Conservation (phyloP, 2,329 filamentous ascomycete species). For the Knufia petricola region DNA sequence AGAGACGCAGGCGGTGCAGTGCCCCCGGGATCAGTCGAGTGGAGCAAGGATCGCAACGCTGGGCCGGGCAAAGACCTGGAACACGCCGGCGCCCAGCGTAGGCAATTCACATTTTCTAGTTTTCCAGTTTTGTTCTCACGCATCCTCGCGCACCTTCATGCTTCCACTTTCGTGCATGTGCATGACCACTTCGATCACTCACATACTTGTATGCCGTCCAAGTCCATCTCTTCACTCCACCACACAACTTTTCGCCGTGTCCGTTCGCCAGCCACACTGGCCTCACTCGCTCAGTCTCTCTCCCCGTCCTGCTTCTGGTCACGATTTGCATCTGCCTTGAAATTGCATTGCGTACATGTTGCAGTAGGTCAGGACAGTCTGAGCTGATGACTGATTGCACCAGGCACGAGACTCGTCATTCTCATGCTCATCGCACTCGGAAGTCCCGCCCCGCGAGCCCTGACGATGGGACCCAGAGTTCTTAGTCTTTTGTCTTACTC, state of each 20-base stretch:
- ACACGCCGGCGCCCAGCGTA: conserved; percentile 5
- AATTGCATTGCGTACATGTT: conserved; percentile 4
- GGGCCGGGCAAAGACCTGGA: conserved; percentile 9
- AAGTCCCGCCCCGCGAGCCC: conserved; percentile 13
- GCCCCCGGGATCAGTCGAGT: too few relatives aligned
- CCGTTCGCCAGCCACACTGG: conserved; percentile 10
- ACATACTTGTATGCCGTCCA: conserved; percentile 3
- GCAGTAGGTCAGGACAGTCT: conserved; percentile 6
- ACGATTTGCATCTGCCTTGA: conserved; percentile 9
- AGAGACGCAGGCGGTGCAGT: conserved; percentile 9
- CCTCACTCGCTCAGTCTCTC: not conserved
- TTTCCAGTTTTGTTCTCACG: conserved; percentile 3
- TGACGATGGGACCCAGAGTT: conserved; percentile 1
- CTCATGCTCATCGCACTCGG: conserved; percentile 12
- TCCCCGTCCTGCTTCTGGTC: conserved; percentile 3
- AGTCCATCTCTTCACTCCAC: conserved; percentile 5
- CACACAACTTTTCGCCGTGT: not conserved
- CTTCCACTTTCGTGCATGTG: conserved; percentile 10
- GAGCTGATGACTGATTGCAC: conserved; percentile 8
- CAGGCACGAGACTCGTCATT: conserved; percentile 1
- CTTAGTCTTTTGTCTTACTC: conserved; percentile 17
- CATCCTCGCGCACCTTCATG: conserved; percentile 4
- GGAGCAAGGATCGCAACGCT: not conserved
- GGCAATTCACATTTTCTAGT: not conserved
- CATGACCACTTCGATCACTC: not conserved